A percentile compares a stretch with the other conserved stretches of the same genome.
Evolutionary conservation across 2,329 filamentous ascomycete genomes (phyloP).

Genomic region (Colletotrichum sp.): DNA sequence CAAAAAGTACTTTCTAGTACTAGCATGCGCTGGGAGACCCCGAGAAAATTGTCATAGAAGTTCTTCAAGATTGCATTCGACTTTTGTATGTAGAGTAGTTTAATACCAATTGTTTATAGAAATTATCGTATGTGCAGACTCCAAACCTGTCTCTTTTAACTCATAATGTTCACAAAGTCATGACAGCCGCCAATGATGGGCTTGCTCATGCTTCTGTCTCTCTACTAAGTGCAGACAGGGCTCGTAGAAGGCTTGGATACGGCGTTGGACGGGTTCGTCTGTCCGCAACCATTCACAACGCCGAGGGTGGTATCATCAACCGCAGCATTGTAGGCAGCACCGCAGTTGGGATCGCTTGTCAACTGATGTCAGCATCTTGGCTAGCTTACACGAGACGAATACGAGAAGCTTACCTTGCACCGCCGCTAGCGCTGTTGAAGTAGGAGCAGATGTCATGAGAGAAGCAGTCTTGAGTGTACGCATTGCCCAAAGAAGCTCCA

Average conservation of each 20-base stretch:
- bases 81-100: background rate
- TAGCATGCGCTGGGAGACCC: background rate
- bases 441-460: constrained; percentile 56
- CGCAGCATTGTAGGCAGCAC: constrained; percentile 45
- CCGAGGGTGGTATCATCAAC: constrained; percentile 48
- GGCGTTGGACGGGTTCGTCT: constrained; percentile 35
- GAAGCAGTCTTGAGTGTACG: constrained; percentile 56
- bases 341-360: constrained; percentile 51
- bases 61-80: background rate
- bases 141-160: background rate
- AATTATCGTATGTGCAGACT: background rate
- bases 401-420: constrained; percentile 40
- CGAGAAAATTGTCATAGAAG: background rate
- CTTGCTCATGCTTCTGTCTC: background rate
- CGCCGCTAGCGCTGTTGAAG: constrained; percentile 52
- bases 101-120: background rate
- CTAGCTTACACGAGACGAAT: background rate
- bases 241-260: constrained; percentile 28
- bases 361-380: background rate
- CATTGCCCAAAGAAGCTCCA: constrained; percentile 47
- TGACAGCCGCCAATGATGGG: background rate
- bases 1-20: background rate
- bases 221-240: constrained; percentile 28
- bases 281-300: constrained; percentile 33
- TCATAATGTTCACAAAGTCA: background rate